phyloP scores from a whole-genome alignment of 371 early-diverging fungal genomes.

The Mortierella sp. region DNA sequence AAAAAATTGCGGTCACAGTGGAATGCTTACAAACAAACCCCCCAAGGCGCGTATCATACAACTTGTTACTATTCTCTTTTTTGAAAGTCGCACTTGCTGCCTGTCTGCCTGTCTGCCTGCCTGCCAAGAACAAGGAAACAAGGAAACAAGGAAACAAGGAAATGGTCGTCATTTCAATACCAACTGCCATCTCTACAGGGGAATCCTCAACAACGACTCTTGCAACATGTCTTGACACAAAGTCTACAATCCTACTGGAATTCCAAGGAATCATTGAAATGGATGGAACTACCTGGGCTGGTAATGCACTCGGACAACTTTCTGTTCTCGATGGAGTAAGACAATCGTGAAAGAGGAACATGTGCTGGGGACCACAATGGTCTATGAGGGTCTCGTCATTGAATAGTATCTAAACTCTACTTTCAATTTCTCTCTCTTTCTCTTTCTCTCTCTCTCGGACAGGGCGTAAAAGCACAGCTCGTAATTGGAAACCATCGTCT shows the following conservation, averaged over 20 bases:
- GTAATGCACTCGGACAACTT: conserved; percentile 42
- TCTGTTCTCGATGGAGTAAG: conserved; percentile 52
- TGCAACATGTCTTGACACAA: conserved; percentile 35
- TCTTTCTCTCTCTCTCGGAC: background rate
- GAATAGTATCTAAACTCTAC: no score
- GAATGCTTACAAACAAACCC: no score
- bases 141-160: background rate
- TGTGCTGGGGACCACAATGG: no score
- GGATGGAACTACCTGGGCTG: conserved; percentile 47
- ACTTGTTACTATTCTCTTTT: background rate
- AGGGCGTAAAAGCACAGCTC: conserved; percentile 46
- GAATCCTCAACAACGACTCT: conserved; percentile 3
- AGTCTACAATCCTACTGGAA: conserved; percentile 44
- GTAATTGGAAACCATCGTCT: conserved; percentile 53
- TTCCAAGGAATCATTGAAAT: conserved; percentile 51
- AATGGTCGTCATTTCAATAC: conserved; percentile 53
- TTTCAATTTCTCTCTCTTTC: no score
- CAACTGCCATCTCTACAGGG: conserved; percentile 14
- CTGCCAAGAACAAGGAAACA: no score
- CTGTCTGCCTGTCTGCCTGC: no score
- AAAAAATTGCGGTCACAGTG: no score
- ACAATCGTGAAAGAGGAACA: no score
- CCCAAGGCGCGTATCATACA: no score
- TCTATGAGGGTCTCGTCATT: no score
- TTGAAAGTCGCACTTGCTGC: background rate